Conservation (phyloP, 1,139 yeast species). For the Suhomyces panamericanus region DNA sequence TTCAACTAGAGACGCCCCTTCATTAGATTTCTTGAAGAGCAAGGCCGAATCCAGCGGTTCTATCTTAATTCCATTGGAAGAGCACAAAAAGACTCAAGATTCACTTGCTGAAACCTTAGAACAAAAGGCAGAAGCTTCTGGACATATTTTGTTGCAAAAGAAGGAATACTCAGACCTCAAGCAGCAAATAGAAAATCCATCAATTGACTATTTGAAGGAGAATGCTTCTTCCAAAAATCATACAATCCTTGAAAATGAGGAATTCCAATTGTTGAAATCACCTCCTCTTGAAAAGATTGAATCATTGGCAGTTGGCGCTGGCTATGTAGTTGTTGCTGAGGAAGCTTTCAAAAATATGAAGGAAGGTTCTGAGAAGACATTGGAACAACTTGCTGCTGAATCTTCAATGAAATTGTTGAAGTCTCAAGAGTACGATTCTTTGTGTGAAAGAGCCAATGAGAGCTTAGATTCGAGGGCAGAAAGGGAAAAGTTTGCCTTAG, state of each 20-base stretch:
- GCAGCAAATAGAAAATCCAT: slow-evolving; percentile 7
- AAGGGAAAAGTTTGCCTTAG: slow-evolving; percentile 15
- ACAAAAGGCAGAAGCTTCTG: slow-evolving; percentile 16
- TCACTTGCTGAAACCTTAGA: slow-evolving; percentile 20
- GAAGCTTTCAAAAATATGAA: slow-evolving; percentile 15
- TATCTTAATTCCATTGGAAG: slow-evolving; percentile 5
- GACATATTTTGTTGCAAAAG: slow-evolving; percentile 6
- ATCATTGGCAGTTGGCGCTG: slow-evolving; percentile 12
- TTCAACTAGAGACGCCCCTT: slow-evolving; percentile 8
- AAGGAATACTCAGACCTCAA: neutral
- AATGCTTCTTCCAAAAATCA: slow-evolving; percentile 13
- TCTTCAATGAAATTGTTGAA: slow-evolving; percentile 18
- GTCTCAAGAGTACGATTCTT: slow-evolving; percentile 14
- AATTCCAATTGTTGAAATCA: slow-evolving; percentile 17
- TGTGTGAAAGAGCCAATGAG: slow-evolving; percentile 14
- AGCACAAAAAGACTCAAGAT: slow-evolving; percentile 10
- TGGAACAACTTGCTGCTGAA: slow-evolving; percentile 18
- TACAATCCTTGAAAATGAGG: slow-evolving; percentile 19
- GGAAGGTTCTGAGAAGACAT: slow-evolving; percentile 13
- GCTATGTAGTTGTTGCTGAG: slow-evolving; percentile 18
- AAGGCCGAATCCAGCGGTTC: slow-evolving; percentile 24
- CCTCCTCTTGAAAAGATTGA: slow-evolving; percentile 14
- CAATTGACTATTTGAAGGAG: slow-evolving; percentile 14
- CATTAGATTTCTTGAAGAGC: slow-evolving; percentile 12
- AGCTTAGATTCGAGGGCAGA: slow-evolving; percentile 25